phyloP scores from a whole-genome alignment of 2,329 filamentous ascomycete species.

The Colletotrichum sp. region DNA sequence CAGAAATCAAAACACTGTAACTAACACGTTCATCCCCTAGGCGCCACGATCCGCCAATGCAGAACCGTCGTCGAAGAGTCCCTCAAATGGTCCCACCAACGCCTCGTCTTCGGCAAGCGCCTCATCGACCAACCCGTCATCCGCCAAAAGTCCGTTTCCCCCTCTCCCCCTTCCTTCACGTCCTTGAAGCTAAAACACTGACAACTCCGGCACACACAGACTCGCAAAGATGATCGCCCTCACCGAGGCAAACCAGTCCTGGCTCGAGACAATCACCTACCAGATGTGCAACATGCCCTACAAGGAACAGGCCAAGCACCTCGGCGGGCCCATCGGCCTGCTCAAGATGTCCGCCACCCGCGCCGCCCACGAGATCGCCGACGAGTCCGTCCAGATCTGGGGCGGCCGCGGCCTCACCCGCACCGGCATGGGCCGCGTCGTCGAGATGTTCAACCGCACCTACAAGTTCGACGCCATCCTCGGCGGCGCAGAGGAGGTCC shows the following conservation, averaged over 20 bases:
- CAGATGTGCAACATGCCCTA: slow-evolving; percentile 90
- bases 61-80: slow-evolving; percentile 81
- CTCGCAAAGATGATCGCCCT: slow-evolving; percentile 88
- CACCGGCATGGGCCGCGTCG: slow-evolving; percentile 79
- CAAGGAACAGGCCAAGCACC: slow-evolving; percentile 72
- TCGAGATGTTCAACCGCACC: slow-evolving; percentile 84
- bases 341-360: slow-evolving; percentile 82
- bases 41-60: slow-evolving; percentile 66
- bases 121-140: slow-evolving; percentile 86
- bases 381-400: slow-evolving; percentile 85
- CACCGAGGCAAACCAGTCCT: slow-evolving; percentile 82
- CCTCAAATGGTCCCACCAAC: slow-evolving; percentile 88
- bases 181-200: too few relatives aligned
- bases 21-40: slow-evolving; percentile 31
- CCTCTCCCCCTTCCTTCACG: background rate
- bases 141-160: slow-evolving; percentile 68
- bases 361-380: slow-evolving; percentile 81
- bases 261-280: slow-evolving; percentile 84
- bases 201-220: slow-evolving; percentile 36
- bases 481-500: slow-evolving; percentile 82
- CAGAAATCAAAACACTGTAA: background rate
- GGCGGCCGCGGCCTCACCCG: slow-evolving; percentile 82
- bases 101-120: slow-evolving; percentile 82
- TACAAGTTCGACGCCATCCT: slow-evolving; percentile 84
- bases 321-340: slow-evolving; percentile 82